Evolutionary conservation across 768 basidiomycete genomes (phyloP), one percentile per base, ranked within the genome.

Genomic region (Lactifluus hygrophoroides): DNA sequence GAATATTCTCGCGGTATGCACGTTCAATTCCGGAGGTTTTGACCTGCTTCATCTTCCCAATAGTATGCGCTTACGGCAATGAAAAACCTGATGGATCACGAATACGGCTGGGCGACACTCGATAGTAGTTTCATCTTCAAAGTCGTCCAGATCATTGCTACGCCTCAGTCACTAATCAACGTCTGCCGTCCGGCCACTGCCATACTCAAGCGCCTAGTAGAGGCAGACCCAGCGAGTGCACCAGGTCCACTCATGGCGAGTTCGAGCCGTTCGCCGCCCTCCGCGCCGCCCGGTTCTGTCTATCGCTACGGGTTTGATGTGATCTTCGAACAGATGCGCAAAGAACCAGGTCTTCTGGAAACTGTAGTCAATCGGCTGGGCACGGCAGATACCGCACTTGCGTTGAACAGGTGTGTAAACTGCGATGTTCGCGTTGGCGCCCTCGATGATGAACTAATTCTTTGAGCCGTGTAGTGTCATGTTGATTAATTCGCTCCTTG

Each of bases 181-280:
- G 90, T 94, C 58, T 90, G 89, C 66, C 85, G 92, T 5, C 94
- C 93, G 34, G 93, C 92, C 1, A 93, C 90, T 43, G 84, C 88
- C 34, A 94, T 95, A 55, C 77, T 94, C 61, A 90, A 91, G 72
- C 87, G 86, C 62, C 80, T 95, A 21, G 91, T 93, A 14, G 90
- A 93, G 69, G 90, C 90, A 9, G 88, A 90, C 66, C 86, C 90
- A 17, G 72, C 77, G 64, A 84, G 75, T 59, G 81, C 82, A 17
- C 81, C 87, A 1, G 83, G 82, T 17, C 75, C 80, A 2, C 68
- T 79, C 47, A 60, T 76, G 40, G 77, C 84, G 13, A 80, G 84
- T 66, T 83, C 86, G 21, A 88, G 86, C 66, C 76, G 75, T 63
- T 69, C 69, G 42, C 76, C 77, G 8, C 80, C 86, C 3, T 65